These are phyloP conservation scores for Lasiodiplodia sp. DNA, from an alignment of 2,329 filamentous ascomycete species.

Conservation along the genomic window DNA sequence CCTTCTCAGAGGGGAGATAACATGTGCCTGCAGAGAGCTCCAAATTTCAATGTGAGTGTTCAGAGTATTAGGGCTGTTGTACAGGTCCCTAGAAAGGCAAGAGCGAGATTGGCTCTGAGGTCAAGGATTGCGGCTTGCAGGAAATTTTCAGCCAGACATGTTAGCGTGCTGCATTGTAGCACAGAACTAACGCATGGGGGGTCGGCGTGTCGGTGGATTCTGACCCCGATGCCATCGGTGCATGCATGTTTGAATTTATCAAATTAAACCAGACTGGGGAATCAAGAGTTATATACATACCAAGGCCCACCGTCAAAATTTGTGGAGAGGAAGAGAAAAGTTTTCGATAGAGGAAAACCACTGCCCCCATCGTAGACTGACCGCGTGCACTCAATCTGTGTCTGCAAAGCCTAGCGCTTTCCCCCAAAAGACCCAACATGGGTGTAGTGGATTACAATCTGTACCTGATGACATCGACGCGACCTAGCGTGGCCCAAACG, in stretches of 20 bases:
- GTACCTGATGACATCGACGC: conserved; percentile 28
- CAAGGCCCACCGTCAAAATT: not conserved
- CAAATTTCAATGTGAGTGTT: not conserved
- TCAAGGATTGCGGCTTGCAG: too few relatives aligned
- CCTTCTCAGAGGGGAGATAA: not conserved
- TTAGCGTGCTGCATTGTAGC: not conserved
- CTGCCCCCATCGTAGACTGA: not conserved
- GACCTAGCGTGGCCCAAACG: conserved; percentile 37
- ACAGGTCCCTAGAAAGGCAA: not conserved
- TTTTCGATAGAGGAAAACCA: not conserved
- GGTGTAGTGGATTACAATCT: not conserved
- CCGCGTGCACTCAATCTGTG: not conserved
- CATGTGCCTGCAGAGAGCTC: not conserved
- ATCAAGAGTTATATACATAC: not conserved
- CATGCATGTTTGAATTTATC: not conserved
- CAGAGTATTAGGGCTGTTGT: not conserved
- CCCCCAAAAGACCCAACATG: not conserved
- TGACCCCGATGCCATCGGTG: not conserved
- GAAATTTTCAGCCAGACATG: not conserved
- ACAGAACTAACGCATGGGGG: not conserved
- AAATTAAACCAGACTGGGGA: not conserved
- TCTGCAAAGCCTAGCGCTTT: not conserved
- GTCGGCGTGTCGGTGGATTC: not conserved
- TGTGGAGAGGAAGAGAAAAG: not conserved
- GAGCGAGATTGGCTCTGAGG: not conserved